A percentile compares a stretch with the other conserved stretches of the same genome.
These are phyloP conservation scores for Fomitopsis palustris DNA, from an alignment of 1,284 basidiomycete species.

Conservation along the genomic window DNA sequence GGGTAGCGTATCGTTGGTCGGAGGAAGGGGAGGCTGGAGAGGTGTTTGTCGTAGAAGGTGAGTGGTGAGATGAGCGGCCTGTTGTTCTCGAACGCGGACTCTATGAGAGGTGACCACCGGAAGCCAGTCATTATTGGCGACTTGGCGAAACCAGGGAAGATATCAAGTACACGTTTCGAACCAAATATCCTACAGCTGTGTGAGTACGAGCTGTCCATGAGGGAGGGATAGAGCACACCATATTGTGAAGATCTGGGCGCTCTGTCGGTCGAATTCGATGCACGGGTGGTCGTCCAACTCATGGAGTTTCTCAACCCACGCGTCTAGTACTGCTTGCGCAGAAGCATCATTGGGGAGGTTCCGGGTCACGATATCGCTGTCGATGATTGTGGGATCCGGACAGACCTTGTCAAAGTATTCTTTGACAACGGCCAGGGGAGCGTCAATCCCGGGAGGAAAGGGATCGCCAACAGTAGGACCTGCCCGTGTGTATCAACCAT, in stretches of 20 bases:
- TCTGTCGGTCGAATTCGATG: constrained; percentile 44
- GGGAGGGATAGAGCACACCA: background rate
- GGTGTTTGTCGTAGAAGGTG: constrained; percentile 13
- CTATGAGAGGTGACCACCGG: constrained; percentile 59
- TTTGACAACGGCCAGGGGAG: constrained; percentile 15
- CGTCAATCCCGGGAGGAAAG: constrained; percentile 17
- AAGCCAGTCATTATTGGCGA: constrained; percentile 53
- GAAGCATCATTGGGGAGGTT: constrained; percentile 1
- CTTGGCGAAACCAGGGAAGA: constrained; percentile 40
- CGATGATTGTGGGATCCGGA: constrained; percentile 4
- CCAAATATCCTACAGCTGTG: constrained; percentile 48
- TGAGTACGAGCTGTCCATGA: background rate
- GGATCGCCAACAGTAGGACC: constrained; percentile 51
- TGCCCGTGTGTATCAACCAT: background rate
- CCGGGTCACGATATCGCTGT: background rate
- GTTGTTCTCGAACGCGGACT: constrained; percentile 47
- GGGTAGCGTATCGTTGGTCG: constrained; percentile 14
- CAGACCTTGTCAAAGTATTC: constrained; percentile 14
- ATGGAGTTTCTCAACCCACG: constrained; percentile 46
- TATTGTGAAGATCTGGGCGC: constrained; percentile 43
- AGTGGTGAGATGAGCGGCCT: constrained; percentile 41
- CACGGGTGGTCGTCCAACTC: constrained; percentile 33
- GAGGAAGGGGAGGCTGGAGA: constrained; percentile 13
- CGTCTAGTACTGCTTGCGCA: constrained; percentile 36
- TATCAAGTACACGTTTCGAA: constrained; percentile 39